These are phyloP conservation scores for Serendipita indica DNA, from an alignment of 768 basidiomycete species.

Conservation along the genomic window DNA sequence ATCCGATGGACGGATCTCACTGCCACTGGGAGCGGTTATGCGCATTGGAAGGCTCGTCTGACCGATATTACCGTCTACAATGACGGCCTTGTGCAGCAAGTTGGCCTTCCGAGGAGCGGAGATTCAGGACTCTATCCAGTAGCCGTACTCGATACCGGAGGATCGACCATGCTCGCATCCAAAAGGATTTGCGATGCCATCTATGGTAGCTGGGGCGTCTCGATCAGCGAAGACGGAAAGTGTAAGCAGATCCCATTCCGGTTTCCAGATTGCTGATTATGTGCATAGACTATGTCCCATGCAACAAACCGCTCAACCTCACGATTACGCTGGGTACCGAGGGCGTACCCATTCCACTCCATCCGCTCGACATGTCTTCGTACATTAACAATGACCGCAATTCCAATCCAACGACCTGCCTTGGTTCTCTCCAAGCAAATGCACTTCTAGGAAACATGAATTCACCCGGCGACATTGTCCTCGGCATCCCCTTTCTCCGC, in stretches of 20 bases:
- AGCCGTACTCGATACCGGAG: conserved; percentile 61
- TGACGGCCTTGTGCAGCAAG: not conserved
- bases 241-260: conserved; percentile 31
- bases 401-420: conserved; percentile 33
- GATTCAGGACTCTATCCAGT: conserved; percentile 32
- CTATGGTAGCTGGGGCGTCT: conserved; percentile 58
- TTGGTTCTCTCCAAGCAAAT: conserved; percentile 53
- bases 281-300: conserved; percentile 54
- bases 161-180: conserved; percentile 51
- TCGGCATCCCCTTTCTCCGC: conserved; percentile 65
- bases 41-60: conserved; percentile 6
- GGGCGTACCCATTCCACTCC: conserved; percentile 42
- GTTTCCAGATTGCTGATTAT: not conserved
- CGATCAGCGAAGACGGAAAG: conserved; percentile 33
- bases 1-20: not conserved
- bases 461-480: conserved; percentile 47
- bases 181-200: conserved; percentile 51
- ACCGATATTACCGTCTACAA: not conserved
- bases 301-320: conserved; percentile 54
- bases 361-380: conserved; percentile 57
- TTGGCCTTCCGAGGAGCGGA: not conserved
- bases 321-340: conserved; percentile 44
- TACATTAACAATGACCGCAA: conserved; percentile 25
- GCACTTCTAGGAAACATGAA: conserved; percentile 25
- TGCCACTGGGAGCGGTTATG: not conserved